A percentile compares a stretch with the other conserved stretches of the same genome.
Evolutionary conservation across 371 early-diverging fungal species (phyloP).

Genomic region (Mortierella sp.): DNA sequence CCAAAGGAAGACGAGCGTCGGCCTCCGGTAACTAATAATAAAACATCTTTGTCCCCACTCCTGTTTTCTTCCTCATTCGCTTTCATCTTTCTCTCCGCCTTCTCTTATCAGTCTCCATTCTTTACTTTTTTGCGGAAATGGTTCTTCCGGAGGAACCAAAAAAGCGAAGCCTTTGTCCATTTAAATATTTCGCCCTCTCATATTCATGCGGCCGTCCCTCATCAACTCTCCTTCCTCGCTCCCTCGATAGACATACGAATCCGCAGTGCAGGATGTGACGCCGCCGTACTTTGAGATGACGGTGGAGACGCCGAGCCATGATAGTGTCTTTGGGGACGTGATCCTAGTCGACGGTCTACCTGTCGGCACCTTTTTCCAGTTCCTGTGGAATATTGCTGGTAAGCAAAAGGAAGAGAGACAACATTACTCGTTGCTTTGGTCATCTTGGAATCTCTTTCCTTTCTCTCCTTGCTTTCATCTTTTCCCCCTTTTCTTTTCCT

Average conservation of each 20-base stretch:
- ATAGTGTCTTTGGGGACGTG: slow-evolving; percentile 61
- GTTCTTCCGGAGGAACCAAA: neutral
- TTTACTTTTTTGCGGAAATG: neutral
- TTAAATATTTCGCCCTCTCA: neutral
- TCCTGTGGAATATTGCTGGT: slow-evolving; percentile 70
- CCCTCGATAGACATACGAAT: slow-evolving; percentile 65
- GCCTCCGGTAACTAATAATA: slow-evolving; percentile 60
- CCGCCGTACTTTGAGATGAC: slow-evolving; percentile 74
- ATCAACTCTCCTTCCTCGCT: neutral
- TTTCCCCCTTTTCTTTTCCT: neutral
- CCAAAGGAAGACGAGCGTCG: slow-evolving; percentile 54
- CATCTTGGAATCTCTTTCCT: neutral
- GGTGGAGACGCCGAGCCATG: slow-evolving; percentile 58
- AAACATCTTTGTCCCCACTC: neutral
- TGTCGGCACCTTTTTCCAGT: slow-evolving; percentile 66
- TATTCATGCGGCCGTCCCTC: neutral
- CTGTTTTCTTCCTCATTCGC: neutral
- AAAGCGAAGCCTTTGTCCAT: neutral
- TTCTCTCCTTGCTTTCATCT: too few relatives aligned
- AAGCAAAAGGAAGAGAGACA: neutral
- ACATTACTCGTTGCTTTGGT: neutral
- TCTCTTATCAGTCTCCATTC: neutral
- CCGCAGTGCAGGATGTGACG: slow-evolving; percentile 67
- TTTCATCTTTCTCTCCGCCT: too few relatives aligned
- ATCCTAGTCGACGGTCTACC: slow-evolving; percentile 70